Evolutionary conservation across 148 eudicot genomes (phyloP).

Genomic region (Camellia granthamiana): DNA sequence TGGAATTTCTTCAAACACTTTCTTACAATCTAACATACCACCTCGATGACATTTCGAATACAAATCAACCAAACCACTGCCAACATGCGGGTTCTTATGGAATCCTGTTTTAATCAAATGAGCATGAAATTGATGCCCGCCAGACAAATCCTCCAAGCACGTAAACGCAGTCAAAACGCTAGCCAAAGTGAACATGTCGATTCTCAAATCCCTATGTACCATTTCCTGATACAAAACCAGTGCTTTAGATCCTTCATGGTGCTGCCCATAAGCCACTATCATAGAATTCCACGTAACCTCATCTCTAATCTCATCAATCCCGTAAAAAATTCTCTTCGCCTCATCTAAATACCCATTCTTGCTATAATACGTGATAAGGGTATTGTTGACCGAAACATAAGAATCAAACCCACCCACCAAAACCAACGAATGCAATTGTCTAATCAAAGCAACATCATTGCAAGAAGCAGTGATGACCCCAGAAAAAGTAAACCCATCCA

Average conservation of each 20-base stretch:
- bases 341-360: constrained; percentile 50
- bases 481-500: constrained; percentile 77
- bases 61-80: constrained; percentile 72
- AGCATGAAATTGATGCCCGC: constrained; percentile 77
- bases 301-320: constrained; percentile 49
- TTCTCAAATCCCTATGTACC: constrained; percentile 38
- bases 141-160: constrained; percentile 49
- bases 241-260: constrained; percentile 52
- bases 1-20: constrained; percentile 53
- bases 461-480: constrained; percentile 44
- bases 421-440: constrained; percentile 52
- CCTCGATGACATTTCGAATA: constrained; percentile 61
- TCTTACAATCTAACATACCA: constrained; percentile 41
- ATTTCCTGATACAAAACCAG: constrained; percentile 61
- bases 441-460: constrained; percentile 35
- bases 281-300: constrained; percentile 87
- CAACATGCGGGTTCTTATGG: constrained; percentile 60
- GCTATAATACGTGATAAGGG: constrained; percentile 59
- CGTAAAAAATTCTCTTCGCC: constrained; percentile 50
- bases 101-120: constrained; percentile 66
- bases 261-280: constrained; percentile 71
- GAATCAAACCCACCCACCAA: constrained; percentile 58
- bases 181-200: constrained; percentile 82
- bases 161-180: constrained; percentile 84
- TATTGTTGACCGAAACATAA: constrained; percentile 59